phyloP scores from a whole-genome alignment of 1,139 yeast species.

The Suhomyces coccinellae region DNA sequence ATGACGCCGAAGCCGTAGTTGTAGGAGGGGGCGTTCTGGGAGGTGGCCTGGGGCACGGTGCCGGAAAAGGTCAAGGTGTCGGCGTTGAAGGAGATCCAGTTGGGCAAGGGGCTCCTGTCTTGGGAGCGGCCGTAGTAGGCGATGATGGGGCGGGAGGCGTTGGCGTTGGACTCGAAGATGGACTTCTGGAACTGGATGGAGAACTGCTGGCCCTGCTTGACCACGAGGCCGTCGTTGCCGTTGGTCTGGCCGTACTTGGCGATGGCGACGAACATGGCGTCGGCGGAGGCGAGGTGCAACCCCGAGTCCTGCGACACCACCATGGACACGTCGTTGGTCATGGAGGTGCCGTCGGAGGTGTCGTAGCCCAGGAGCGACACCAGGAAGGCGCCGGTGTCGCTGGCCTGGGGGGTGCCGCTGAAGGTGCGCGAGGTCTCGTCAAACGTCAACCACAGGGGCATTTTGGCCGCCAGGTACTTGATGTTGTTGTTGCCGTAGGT shows the following conservation, averaged over 20 bases:
- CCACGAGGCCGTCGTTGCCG: constrained; percentile 71
- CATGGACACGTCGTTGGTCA: constrained; percentile 53
- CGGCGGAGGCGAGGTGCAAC: constrained; percentile 39
- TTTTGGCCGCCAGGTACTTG: constrained; percentile 52
- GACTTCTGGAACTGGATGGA: constrained; percentile 58
- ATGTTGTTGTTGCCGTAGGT: constrained; percentile 40
- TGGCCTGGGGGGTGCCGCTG: constrained; percentile 63
- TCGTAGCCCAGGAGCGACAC: constrained; percentile 68
- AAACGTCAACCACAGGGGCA: constrained; percentile 80
- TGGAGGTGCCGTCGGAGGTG: constrained; percentile 42
- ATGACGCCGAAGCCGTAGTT: constrained; percentile 70
- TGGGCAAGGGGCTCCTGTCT: constrained; percentile 86
- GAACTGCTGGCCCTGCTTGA: constrained; percentile 68
- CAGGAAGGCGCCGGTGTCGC: constrained; percentile 44
- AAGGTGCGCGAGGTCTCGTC: constrained; percentile 62
- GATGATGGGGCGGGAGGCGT: constrained; percentile 48
- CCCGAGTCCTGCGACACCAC: constrained; percentile 59
- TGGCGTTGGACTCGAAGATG: constrained; percentile 50
- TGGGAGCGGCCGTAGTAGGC: constrained; percentile 83
- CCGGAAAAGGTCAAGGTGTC: constrained; percentile 73
- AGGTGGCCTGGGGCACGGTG: constrained; percentile 81
- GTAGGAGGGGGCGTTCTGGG: constrained; percentile 84
- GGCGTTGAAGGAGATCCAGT: constrained; percentile 76
- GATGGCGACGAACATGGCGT: constrained; percentile 50
- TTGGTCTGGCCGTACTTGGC: constrained; percentile 64